Percentiles rank a stretch among this genome's conserved stretches.
These are phyloP conservation scores for Dendrobium officinale DNA, from an alignment of 106 monocot species.

Conservation along the genomic window DNA sequence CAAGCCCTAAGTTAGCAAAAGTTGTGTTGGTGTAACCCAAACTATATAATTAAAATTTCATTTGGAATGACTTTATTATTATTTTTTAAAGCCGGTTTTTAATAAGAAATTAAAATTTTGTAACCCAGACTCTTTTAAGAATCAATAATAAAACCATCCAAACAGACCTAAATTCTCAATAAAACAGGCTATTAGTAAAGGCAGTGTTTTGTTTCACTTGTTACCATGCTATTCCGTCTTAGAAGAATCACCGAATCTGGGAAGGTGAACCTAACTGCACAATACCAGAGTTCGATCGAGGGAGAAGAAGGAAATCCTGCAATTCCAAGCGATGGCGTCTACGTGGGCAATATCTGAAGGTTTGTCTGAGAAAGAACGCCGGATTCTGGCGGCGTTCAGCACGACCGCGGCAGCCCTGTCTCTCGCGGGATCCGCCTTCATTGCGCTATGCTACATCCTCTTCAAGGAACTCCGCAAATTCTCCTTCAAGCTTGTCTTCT, in stretches of 20 bases:
- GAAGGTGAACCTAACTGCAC: not conserved
- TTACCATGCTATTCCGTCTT: too few species aligned
- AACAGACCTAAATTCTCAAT: too few species aligned
- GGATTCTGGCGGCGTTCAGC: constrained; percentile 48
- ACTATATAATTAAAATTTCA: too few species aligned
- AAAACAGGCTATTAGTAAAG: too few species aligned
- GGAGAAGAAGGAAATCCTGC: not conserved
- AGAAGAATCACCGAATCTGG: not conserved
- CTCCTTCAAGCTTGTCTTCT: constrained; percentile 98
- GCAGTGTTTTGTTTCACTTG: too few species aligned
- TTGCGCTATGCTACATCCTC: constrained; percentile 87
- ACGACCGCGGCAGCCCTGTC: constrained; percentile 66
- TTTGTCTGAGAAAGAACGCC: constrained; percentile 35
- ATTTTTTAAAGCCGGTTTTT: too few species aligned
- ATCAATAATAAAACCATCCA: too few species aligned
- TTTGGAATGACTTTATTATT: too few species aligned
- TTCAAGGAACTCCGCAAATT: constrained; percentile 99
- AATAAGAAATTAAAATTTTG: too few species aligned
- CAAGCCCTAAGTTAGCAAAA: too few species aligned
- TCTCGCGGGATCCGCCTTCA: constrained; percentile 76
- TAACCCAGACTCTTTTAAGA: too few species aligned
- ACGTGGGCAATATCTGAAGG: constrained; percentile 23
- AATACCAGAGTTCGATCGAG: not conserved
- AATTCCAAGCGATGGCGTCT: constrained; percentile 4
- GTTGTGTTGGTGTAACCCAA: too few species aligned